Percentiles rank a stretch among this genome's conserved stretches.
phyloP scores from a whole-genome alignment of 106 monocot genomes.

The Dendrobium chrysotoxum region DNA sequence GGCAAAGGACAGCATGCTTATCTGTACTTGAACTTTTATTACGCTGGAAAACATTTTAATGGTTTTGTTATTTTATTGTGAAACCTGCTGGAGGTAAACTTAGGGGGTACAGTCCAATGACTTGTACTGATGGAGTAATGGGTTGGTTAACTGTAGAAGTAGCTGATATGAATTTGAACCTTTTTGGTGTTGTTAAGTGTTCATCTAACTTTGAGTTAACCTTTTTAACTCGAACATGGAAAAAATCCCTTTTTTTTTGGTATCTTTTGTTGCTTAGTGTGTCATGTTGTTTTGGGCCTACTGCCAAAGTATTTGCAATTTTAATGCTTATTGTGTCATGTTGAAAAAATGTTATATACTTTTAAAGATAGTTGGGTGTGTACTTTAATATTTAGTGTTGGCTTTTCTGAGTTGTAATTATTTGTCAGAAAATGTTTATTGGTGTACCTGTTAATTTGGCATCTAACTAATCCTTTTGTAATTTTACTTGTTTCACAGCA shows the following conservation, averaged over 20 bases:
- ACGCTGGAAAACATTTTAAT: background rate
- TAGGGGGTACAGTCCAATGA: background rate
- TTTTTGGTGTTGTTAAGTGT: background rate
- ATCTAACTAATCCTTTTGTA: background rate
- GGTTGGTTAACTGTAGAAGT: background rate
- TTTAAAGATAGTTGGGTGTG: background rate
- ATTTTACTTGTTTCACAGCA: conserved; percentile 38
- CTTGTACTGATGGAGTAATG: background rate
- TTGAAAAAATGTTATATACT: background rate
- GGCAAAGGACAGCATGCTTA: background rate
- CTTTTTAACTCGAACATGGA: background rate
- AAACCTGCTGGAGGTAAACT: background rate
- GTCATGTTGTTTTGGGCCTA: background rate
- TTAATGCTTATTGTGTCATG: background rate
- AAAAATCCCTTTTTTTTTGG: background rate
- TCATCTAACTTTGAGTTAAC: background rate
- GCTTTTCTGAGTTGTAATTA: background rate
- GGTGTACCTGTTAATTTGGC: background rate
- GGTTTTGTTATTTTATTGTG: background rate
- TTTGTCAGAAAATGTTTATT: background rate
- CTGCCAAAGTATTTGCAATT: background rate
- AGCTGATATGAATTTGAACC: background rate
- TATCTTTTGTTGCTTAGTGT: background rate
- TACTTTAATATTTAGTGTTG: background rate
- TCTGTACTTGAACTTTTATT: background rate